Conservation (phyloP, 768 basidiomycete genomes). For the Pholiota microspora region DNA sequence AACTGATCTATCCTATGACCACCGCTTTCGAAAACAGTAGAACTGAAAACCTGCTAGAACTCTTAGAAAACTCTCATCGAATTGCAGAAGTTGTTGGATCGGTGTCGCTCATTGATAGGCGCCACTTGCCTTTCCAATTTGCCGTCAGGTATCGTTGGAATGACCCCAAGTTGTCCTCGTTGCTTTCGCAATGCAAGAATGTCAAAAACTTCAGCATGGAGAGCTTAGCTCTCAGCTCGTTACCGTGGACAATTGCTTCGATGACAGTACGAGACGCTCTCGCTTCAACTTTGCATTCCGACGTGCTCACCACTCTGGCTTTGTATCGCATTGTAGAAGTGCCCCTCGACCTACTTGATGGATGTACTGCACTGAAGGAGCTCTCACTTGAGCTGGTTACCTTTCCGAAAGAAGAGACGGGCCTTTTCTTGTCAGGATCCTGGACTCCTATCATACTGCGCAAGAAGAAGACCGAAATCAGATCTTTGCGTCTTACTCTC, state of each 20-base stretch:
- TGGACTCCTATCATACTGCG: neutral
- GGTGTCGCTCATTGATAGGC: neutral
- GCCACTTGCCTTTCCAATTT: neutral
- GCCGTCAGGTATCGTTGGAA: neutral
- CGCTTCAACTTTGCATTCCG: neutral
- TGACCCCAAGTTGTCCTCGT: neutral
- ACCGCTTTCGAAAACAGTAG: neutral
- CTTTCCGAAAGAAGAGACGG: slow-evolving; percentile 3
- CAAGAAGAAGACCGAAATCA: neutral
- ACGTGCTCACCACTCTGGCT: neutral
- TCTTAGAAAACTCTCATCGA: neutral
- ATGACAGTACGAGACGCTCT: neutral
- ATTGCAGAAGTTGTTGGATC: neutral
- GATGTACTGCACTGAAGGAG: neutral
- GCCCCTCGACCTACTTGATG: neutral
- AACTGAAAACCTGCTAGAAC: neutral
- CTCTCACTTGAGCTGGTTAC: slow-evolving; percentile 4
- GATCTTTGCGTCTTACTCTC: slow-evolving; percentile 5
- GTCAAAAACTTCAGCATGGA: slow-evolving; percentile 1
- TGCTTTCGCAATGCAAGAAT: neutral
- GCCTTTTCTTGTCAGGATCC: neutral
- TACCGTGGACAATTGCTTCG: neutral
- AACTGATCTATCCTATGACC: neutral
- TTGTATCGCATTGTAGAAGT: slow-evolving; percentile 10
- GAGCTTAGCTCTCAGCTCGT: neutral